These are phyloP conservation scores for Heterobasidion occidentale DNA, from an alignment of 1,284 basidiomycete genomes.

Conservation along the genomic window DNA sequence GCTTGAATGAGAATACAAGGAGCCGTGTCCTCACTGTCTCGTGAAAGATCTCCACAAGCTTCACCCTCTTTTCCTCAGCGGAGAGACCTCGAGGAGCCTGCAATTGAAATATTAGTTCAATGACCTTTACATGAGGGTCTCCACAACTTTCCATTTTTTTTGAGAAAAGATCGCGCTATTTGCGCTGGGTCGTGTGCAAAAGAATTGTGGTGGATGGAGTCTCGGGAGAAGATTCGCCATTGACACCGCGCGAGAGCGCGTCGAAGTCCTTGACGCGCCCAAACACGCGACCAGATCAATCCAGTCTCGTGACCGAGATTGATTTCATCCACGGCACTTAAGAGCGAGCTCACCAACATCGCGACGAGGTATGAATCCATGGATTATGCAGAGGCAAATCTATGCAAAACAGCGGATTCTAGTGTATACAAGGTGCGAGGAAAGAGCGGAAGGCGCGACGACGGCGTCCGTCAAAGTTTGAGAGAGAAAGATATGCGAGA, in stretches of 20 bases:
- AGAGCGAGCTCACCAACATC: not conserved
- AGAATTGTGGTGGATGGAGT: no score
- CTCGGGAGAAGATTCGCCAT: no score
- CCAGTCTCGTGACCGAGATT: not conserved
- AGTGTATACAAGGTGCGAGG: not conserved
- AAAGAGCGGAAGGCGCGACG: not conserved
- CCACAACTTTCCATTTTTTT: no score
- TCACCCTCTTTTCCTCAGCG: slow-evolving; percentile 73
- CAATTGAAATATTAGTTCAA: no score
- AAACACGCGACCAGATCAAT: not conserved
- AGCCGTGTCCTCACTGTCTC: slow-evolving; percentile 54
- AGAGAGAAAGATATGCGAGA: not conserved
- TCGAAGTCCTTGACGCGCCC: not conserved
- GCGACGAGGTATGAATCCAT: not conserved
- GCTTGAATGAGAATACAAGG: not conserved
- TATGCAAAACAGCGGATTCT: not conserved
- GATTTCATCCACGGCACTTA: not conserved
- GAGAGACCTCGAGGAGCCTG: slow-evolving; percentile 75
- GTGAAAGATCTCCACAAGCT: slow-evolving; percentile 82
- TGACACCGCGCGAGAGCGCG: no score
- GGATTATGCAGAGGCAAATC: not conserved
- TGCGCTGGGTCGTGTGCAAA: no score
- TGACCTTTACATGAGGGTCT: no score
- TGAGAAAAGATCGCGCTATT: no score
- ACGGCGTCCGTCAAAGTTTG: not conserved